Evolutionary conservation across 2,329 filamentous ascomycete species (phyloP), one percentile per base, ranked within the genome.

Genomic region (Fusarium nelsonii): DNA sequence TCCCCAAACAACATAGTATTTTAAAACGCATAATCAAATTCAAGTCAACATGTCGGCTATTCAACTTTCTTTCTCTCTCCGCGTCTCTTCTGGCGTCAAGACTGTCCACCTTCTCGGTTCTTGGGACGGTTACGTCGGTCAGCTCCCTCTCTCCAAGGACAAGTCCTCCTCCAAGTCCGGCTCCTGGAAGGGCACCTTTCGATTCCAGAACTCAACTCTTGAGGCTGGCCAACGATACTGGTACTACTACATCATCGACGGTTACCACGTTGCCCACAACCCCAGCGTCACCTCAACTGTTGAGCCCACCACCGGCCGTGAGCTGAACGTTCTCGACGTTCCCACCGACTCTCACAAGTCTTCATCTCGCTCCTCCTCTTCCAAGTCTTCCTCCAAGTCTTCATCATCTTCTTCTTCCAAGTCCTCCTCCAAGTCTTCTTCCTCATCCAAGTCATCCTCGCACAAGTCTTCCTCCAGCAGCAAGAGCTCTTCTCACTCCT

Each of bases 241-340:
- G 96, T 99, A 98, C 90, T 99, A 99, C 90, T 99, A 97, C 88
- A 97, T 98, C 90, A 96, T 98, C 81, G 96, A 99, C 81, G 96
- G 96, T 75, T 97, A 97, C 89, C 94, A 97, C 82, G 91, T 97
- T 80, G 94, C 94, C 67, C 95, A 98, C 87, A 96, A 98, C 84
- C 94, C 95, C 74, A 92, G 92, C 80, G 91, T 94, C 80, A 86
- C 92, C 77, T 95, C 91, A 78, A 97, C 92, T 78, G 91, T 92
- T 73, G 96, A 99, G 87, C 94, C 95, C 79, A 98, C 94, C 81
- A 98, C 96, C 59, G 93, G 94, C 84, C 95, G 96, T 81, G 93
- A 94, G 82, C 88, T 99, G 76, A 99, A 99, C 88, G 93, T 97
- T 83, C 93, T 99, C 81, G 94, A 98, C 81, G 92, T 97, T 66